phyloP scores from a whole-genome alignment of 2,329 filamentous ascomycete genomes.

The Plenodomus tracheiphilus region DNA sequence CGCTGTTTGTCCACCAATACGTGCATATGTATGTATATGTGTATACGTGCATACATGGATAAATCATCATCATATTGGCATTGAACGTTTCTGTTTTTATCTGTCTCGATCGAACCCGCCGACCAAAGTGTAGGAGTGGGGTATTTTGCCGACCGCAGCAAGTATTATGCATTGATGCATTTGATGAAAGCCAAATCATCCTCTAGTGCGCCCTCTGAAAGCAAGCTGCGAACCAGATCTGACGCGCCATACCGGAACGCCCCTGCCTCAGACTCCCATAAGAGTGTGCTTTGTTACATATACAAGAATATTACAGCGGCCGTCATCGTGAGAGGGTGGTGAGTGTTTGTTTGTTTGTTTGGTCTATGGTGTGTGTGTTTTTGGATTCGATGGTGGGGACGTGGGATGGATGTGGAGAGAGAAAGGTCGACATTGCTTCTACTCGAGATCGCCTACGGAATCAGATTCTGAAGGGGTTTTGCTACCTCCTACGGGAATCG shows the following conservation, averaged over 20 bases:
- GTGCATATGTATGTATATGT: too few species aligned
- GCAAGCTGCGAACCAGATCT: neutral
- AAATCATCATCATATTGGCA: neutral
- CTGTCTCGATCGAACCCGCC: neutral
- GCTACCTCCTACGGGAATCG: constrained; percentile 47
- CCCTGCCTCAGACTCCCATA: constrained; percentile 16
- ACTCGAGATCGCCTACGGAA: constrained; percentile 40
- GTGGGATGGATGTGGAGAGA: neutral
- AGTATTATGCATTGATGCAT: neutral
- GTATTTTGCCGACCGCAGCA: neutral
- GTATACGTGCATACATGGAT: too few species aligned
- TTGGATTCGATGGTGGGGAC: constrained; percentile 1
- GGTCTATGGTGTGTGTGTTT: constrained; percentile 15
- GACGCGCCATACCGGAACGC: constrained; percentile 27
- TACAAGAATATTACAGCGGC: constrained; percentile 42
- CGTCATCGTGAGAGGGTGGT: constrained; percentile 21
- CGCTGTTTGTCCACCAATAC: too few species aligned
- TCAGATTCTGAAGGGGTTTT: constrained; percentile 42
- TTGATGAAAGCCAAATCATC: too few species aligned
- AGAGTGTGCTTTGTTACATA: constrained; percentile 33
- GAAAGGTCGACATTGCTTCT: constrained; percentile 10
- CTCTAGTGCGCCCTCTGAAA: neutral
- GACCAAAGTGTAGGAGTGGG: neutral
- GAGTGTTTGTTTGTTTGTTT: constrained; percentile 5
- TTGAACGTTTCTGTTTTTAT: neutral